These are phyloP conservation scores for Fusarium stilboides DNA, from an alignment of 2,329 filamentous ascomycete genomes.

Conservation along the genomic window DNA sequence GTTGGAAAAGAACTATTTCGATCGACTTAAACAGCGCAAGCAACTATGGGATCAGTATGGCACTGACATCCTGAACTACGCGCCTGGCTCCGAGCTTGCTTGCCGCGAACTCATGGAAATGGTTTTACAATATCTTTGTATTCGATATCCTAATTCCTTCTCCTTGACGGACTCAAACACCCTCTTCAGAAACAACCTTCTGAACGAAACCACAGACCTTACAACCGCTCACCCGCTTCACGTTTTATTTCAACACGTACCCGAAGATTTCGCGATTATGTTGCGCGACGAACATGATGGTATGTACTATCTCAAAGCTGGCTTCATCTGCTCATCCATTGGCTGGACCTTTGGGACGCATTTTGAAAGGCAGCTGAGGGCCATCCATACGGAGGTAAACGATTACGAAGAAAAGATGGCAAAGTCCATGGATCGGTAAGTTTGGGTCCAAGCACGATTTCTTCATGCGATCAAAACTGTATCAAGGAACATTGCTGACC, in stretches of 20 bases:
- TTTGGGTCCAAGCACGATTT: not conserved
- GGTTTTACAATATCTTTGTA: constrained; percentile 81
- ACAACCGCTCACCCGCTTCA: constrained; percentile 74
- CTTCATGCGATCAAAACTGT: too few species aligned
- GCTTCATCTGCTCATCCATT: constrained; percentile 82
- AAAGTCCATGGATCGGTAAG: constrained; percentile 85
- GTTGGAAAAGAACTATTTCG: constrained; percentile 79
- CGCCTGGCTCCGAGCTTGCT: constrained; percentile 82
- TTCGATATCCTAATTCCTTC: constrained; percentile 74
- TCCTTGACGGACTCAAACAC: constrained; percentile 43
- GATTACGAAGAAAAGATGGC: constrained; percentile 91
- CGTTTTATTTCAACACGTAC: constrained; percentile 81
- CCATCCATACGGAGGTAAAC: constrained; percentile 81
- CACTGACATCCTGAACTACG: constrained; percentile 72
- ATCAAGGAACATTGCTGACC: too few species aligned
- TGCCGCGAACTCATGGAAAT: constrained; percentile 92
- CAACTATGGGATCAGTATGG: constrained; percentile 75
- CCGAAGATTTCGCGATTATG: constrained; percentile 87
- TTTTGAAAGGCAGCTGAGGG: constrained; percentile 77
- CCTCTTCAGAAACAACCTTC: constrained; percentile 78
- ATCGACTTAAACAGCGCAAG: constrained; percentile 77
- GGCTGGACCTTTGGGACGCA: constrained; percentile 85
- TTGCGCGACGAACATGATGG: constrained; percentile 79
- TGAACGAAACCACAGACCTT: constrained; percentile 75
- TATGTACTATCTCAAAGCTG: constrained; percentile 80